A percentile compares a stretch with the other conserved stretches of the same genome.
Evolutionary conservation across 2,329 filamentous ascomycete species (phyloP).

Genomic region (Hymenoscyphus albidus): DNA sequence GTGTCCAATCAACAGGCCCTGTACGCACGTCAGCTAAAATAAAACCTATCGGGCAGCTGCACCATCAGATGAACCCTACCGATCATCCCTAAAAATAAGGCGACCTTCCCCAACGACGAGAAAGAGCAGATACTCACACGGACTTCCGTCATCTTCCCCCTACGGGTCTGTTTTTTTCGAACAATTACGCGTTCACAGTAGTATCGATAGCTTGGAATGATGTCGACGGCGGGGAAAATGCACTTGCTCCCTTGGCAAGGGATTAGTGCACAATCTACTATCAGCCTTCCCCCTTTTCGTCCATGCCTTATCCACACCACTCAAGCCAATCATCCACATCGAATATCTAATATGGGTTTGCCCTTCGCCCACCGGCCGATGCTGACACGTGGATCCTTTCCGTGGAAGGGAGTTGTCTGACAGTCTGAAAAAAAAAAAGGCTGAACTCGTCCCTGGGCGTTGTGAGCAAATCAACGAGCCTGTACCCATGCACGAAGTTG

Average conservation of each 20-base stretch:
- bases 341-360: neutral
- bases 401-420: neutral
- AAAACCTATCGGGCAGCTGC: neutral
- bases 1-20: neutral
- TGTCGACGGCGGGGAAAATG: neutral
- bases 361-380: neutral
- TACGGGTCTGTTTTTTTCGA: neutral
- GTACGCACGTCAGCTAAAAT: slow-evolving; percentile 1
- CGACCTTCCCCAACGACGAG: neutral
- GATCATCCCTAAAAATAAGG: slow-evolving; percentile 3
- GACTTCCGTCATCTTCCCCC: neutral
- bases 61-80: neutral
- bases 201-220: neutral
- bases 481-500: neutral
- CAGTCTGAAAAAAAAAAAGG: neutral
- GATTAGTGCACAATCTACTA: neutral
- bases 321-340: neutral
- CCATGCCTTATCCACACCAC: neutral
- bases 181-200: neutral
- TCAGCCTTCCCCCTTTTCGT: slow-evolving; percentile 1
- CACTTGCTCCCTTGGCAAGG: neutral
- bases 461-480: slow-evolving; percentile 3
- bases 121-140: neutral
- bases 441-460: neutral
- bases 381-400: neutral